Evolutionary conservation across 345 rosid genomes (phyloP), one percentile per base, ranked within the genome.

Genomic region (Eucalyptus sp.): DNA sequence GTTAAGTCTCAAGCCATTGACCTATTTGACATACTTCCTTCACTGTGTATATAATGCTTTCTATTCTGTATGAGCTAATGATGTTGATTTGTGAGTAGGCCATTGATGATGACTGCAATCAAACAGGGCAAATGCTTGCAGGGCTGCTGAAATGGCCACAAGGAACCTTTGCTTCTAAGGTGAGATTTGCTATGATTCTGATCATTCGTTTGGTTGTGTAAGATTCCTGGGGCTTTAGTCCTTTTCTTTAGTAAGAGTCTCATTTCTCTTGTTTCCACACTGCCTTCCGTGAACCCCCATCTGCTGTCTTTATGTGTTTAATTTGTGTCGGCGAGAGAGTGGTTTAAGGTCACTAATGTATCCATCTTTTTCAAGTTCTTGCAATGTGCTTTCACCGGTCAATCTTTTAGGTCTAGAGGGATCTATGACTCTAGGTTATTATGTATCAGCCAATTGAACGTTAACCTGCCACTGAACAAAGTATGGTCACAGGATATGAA

Each of bases 51-150:
- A 51, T 56, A n/a, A 87, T 62, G 46, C 56, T 79, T 37, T 37
- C 52, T 14, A 41, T 50, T 46, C 88, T 54, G 79, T 86, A 50
- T 89, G 91, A 41, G 84, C 84, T 76, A 76, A 76, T 76, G 27
- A 37, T 76, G 48, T 41, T 41, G 84, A 76, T 76, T 76, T 76
- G 48, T 41, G 84, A 41, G 15, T 90, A 97, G 99, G 98, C 99
- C n/a, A 96, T 96, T 91, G 99, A 97, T 91, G 97, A 97, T 93
- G 99, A 97, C 58, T 97, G 98, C 91, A 96, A 97, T 93, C 99
- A 96, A 93, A 96, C 99, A 46, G 99, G 99, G 89, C 99, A 97
- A 90, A 96, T 97, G 99, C 94, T 97, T 86, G 99, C 99, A 10
- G 99, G 98, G 64, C 92, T 97, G 91, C 97, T 96, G 52, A 93